A percentile compares a stretch with the other conserved stretches of the same genome.
phyloP scores from a whole-genome alignment of 768 basidiomycete species.

The Russula sp. region DNA sequence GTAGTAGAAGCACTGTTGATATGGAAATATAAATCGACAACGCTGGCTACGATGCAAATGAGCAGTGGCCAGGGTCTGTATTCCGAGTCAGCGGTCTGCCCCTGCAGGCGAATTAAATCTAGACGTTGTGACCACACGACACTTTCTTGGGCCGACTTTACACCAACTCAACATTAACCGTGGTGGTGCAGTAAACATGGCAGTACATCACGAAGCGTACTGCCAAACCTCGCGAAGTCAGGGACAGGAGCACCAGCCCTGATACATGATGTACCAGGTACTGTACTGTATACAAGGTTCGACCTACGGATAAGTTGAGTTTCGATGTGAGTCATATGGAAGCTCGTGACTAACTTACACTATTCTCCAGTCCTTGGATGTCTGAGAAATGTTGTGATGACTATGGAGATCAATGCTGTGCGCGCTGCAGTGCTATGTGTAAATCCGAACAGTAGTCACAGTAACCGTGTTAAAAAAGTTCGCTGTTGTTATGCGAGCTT shows the following conservation, averaged over 20 bases:
- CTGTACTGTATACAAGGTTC: conserved; percentile 40
- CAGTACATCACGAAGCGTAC: conserved; percentile 63
- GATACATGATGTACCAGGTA: conserved; percentile 41
- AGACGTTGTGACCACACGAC: conserved; percentile 82
- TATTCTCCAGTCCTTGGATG: no score
- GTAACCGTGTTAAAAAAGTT: no score
- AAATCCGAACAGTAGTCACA: no score
- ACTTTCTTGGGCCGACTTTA: conserved; percentile 78
- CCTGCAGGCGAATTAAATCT: conserved; percentile 80
- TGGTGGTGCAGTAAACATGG: conserved; percentile 61
- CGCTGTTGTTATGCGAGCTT: no score
- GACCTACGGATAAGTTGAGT: conserved; percentile 32
- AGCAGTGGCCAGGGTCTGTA: conserved; percentile 39
- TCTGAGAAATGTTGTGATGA: no score
- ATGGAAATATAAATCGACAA: conserved; percentile 48
- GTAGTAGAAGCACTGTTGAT: no score
- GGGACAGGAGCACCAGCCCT: conserved; percentile 36
- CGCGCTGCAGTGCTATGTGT: no score
- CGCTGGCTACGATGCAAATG: background rate
- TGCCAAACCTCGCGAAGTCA: conserved; percentile 37
- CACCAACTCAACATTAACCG: conserved; percentile 81
- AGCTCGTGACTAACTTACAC: no score
- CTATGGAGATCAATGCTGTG: no score
- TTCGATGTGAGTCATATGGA: conserved; percentile 44
- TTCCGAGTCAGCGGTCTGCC: conserved; percentile 78